Evolutionary conservation across 306 rosid genomes (phyloP), one percentile per base, ranked within the genome.

Genomic region (Cicer bijugum): DNA sequence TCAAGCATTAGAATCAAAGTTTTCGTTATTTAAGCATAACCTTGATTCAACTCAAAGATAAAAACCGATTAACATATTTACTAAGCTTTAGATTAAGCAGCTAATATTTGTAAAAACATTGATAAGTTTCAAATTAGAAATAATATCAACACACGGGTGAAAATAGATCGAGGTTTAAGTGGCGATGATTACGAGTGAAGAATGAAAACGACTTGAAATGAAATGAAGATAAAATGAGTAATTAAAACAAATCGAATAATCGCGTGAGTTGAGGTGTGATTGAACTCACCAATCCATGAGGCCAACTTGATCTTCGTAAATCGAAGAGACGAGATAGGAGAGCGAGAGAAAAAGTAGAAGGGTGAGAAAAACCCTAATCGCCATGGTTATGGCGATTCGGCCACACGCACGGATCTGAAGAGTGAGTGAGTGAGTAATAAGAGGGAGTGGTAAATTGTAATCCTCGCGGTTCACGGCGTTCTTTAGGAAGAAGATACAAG

Each of bases 221-320:
- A 39, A 76, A 50, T 37, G 4, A 45, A n/a, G 20, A 10, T 40
- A 50, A 20, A 33, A 63, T 15, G 23, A 52, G 42, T 4, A 56
- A 63, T 16, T 12, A 63, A 53, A 39, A 42, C 9, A 15, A 78
- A 68, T 72, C 61, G 42, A 48, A 62, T 50, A 11, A 35, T 68
- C 15, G 39, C 5, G 46, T 10, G 14, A 15, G 12, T 1, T 51
- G 48, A 46, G 17, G 15, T 16, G 66, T 44, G 76, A 44, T 42
- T 14, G 70, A 45, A 59, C 74, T 75, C 55, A 95, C 99, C 99
- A 95, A 80, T 91, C 99, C 91, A 88, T 84, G 68, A 91, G 99
- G 59, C 97, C 99, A 23, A 87, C 91, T 87, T 95, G 99, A 89
- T 95, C 99, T 87, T 91, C 92, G 82, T 82, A 88, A 1, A 95